Percentiles rank a stretch among this genome's conserved stretches.
These are phyloP conservation scores for Isoetes taiwanensis DNA, from an alignment of 75 land plant genomes.

Conservation along the genomic window DNA sequence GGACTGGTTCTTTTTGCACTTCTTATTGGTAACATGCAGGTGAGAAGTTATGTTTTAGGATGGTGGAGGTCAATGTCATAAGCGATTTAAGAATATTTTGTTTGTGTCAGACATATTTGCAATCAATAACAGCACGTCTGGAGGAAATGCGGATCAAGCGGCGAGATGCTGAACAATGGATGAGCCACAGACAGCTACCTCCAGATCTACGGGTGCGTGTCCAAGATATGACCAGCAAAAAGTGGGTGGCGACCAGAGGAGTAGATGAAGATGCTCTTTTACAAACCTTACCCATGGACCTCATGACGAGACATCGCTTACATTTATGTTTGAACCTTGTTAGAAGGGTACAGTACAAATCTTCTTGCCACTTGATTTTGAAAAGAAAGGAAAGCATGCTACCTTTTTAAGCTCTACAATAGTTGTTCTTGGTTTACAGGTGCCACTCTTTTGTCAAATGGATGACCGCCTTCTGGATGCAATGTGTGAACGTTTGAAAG, in stretches of 20 bases:
- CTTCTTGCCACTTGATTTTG: not conserved
- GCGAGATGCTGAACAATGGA: slow-evolving; percentile 92
- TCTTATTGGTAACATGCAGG: slow-evolving; percentile 95
- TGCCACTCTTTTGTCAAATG: slow-evolving; percentile 69
- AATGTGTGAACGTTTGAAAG: slow-evolving; percentile 69
- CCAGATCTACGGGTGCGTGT: slow-evolving; percentile 54
- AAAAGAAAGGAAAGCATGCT: not conserved
- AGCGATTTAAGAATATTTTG: not conserved
- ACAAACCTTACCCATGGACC: slow-evolving; percentile 61
- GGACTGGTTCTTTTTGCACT: slow-evolving; percentile 83
- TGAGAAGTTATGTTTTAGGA: slow-evolving; percentile 11
- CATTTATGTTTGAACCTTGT: slow-evolving; percentile 77
- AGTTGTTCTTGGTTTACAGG: slow-evolving; percentile 24
- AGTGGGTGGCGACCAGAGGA: slow-evolving; percentile 90
- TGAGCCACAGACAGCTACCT: slow-evolving; percentile 79
- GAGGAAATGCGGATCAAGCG: slow-evolving; percentile 90
- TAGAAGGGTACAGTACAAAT: slow-evolving; percentile 28
- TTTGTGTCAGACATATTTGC: slow-evolving; percentile 63
- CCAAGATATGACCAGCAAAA: slow-evolving; percentile 66
- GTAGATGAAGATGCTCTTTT: slow-evolving; percentile 72
- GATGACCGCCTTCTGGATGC: slow-evolving; percentile 76
- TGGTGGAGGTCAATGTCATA: not conserved
- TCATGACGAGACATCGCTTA: slow-evolving; percentile 71
- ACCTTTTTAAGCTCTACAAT: slow-evolving; percentile 2
- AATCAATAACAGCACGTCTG: slow-evolving; percentile 58